Conservation (phyloP, 140 eudicot genomes). For the Eryngium alpinum region DNA sequence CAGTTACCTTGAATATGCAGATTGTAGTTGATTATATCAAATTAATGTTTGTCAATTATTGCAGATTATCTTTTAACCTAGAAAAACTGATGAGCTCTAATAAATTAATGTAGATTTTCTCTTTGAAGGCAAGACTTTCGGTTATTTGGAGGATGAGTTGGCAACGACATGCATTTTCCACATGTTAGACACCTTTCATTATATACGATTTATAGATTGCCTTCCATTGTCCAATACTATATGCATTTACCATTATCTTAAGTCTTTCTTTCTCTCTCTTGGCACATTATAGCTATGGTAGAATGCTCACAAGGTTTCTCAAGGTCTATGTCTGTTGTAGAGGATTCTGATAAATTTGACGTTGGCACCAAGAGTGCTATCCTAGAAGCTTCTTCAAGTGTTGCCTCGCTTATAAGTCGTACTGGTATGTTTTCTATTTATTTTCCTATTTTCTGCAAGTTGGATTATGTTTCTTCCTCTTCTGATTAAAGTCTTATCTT, state of each 20-base stretch:
- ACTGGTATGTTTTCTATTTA: neutral
- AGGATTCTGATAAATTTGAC: neutral
- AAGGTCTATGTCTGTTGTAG: neutral
- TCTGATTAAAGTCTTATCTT: neutral
- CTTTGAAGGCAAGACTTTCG: neutral
- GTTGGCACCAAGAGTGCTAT: constrained; percentile 4
- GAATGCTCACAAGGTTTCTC: neutral
- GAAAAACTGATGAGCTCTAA: no score
- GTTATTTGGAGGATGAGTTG: neutral
- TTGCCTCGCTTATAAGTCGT: neutral
- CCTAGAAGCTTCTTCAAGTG: neutral
- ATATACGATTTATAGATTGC: neutral
- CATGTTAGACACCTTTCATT: neutral
- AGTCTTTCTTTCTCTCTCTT: neutral
- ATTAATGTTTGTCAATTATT: neutral
- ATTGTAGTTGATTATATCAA: neutral
- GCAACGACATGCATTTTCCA: neutral
- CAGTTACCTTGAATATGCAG: no score
- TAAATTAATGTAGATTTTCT: neutral
- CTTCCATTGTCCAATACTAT: neutral
- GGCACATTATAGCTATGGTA: neutral
- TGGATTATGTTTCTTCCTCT: no score
- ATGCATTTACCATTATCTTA: neutral
- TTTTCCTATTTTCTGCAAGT: neutral
- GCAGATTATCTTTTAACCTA: no score